A percentile compares a stretch with the other conserved stretches of the same genome.
Evolutionary conservation across 257 asterid genomes (phyloP).

Genomic region (Fraxinus americana): DNA sequence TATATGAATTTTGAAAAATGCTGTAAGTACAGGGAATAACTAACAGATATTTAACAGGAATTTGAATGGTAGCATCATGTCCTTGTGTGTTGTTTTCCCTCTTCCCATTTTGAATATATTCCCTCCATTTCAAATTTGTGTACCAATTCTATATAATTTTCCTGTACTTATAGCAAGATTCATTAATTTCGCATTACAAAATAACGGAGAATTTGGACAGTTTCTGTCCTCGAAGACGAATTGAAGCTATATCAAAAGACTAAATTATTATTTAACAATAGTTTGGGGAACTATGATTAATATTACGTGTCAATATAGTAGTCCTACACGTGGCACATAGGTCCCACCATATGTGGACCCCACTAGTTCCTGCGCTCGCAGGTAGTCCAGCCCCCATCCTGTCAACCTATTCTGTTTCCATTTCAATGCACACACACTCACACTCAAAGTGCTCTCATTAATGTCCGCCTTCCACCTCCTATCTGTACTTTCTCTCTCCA

Average conservation of each 20-base stretch:
- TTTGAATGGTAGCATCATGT: too few species aligned
- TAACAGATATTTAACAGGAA: too few species aligned
- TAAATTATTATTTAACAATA: neutral
- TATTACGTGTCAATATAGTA: neutral
- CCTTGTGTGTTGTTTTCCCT: too few species aligned
- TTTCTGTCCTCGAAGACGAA: too few species aligned
- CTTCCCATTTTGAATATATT: too few species aligned
- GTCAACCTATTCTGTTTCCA: neutral
- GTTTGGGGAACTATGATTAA: neutral
- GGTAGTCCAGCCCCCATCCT: neutral
- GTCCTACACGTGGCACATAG: neutral
- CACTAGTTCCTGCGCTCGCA: neutral
- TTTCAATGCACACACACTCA: conserved; percentile 6
- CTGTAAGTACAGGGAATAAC: too few species aligned
- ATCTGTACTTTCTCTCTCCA: neutral
- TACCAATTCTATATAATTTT: too few species aligned
- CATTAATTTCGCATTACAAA: too few species aligned
- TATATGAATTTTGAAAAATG: too few species aligned
- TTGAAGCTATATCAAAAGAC: neutral
- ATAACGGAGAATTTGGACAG: too few species aligned
- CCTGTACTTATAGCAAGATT: too few species aligned
- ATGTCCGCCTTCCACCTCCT: conserved; percentile 24
- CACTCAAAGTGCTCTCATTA: conserved; percentile 36
- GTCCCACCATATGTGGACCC: neutral
- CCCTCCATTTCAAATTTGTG: too few species aligned